These are phyloP conservation scores for Helichrysum umbraculigerum DNA, from an alignment of 129 eudicot species.

Conservation along the genomic window DNA sequence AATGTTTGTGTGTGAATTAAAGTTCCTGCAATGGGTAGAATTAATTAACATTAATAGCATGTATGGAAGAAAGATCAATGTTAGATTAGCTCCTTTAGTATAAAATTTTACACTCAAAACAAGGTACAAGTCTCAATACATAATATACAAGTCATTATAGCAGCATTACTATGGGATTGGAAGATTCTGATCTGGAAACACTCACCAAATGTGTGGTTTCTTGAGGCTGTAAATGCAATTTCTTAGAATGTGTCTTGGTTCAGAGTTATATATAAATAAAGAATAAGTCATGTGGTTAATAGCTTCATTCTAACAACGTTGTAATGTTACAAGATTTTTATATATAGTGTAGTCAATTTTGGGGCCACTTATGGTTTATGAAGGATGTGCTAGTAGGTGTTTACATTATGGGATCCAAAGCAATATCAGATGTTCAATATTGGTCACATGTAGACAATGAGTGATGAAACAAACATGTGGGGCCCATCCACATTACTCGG, in stretches of 20 bases:
- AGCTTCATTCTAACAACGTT: slow-evolving; percentile 21
- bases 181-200: slow-evolving; percentile 11
- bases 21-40: slow-evolving; percentile 7
- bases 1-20: not conserved
- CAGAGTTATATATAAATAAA: not conserved
- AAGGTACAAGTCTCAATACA: slow-evolving; percentile 14
- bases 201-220: slow-evolving; percentile 17
- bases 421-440: not conserved
- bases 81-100: not conserved
- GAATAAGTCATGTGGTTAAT: not conserved
- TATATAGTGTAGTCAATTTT: not conserved
- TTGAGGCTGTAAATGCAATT: slow-evolving; percentile 4
- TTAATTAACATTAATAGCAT: slow-evolving; percentile 5
- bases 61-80: slow-evolving; percentile 13
- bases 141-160: slow-evolving; percentile 18
- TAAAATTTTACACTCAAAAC: not conserved
- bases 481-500: not conserved
- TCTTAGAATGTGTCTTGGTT: slow-evolving; percentile 4
- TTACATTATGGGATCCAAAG: not conserved
- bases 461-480: slow-evolving; percentile 16
- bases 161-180: slow-evolving; percentile 16
- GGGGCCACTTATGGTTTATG: slow-evolving; percentile 8
- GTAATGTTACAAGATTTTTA: slow-evolving; percentile 31
- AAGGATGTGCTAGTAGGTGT: not conserved
- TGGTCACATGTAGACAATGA: not conserved